Conservation (phyloP, 2,329 filamentous ascomycete species). For the Aplosporella prunicola region DNA sequence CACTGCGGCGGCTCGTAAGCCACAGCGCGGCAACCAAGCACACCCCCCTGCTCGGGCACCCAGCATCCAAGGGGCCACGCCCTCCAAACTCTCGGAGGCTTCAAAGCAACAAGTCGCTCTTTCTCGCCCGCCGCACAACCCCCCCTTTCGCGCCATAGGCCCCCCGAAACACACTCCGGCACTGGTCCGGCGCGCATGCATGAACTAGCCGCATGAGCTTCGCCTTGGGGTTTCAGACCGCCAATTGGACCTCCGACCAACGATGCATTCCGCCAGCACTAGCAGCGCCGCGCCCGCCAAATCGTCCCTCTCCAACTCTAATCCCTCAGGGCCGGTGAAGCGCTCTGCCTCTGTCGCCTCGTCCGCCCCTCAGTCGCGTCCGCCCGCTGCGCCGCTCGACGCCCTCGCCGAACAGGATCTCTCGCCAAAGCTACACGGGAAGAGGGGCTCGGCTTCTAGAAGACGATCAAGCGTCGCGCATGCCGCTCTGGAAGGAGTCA, state of each 20-base stretch:
- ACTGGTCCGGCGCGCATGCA: slow-evolving; percentile 9
- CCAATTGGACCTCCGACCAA: slow-evolving; percentile 17
- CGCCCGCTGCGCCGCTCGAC: slow-evolving; percentile 5
- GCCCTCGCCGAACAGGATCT: slow-evolving; percentile 5
- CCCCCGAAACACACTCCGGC: slow-evolving; percentile 5
- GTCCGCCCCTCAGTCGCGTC: slow-evolving; percentile 9
- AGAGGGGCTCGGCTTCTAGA: slow-evolving; percentile 11
- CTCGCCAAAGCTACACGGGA: slow-evolving; percentile 5
- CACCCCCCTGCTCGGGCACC: too few relatives aligned
- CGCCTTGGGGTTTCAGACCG: slow-evolving; percentile 8
- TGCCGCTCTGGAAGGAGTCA: slow-evolving; percentile 28
- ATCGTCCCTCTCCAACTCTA: slow-evolving; percentile 28
- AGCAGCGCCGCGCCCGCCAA: slow-evolving; percentile 13
- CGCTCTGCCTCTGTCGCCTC: slow-evolving; percentile 30
- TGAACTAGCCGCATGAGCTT: slow-evolving; percentile 11
- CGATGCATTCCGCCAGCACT: slow-evolving; percentile 11
- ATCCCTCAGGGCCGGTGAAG: slow-evolving; percentile 33
- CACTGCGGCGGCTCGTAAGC: too few relatives aligned
- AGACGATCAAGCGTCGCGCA: slow-evolving; percentile 34
- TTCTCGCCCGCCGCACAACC: too few relatives aligned
- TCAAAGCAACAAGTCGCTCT: too few relatives aligned
- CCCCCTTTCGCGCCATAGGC: background rate
- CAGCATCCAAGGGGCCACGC: too few relatives aligned
- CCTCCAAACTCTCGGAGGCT: too few relatives aligned
- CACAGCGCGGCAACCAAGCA: too few relatives aligned